Conservation (phyloP, 768 basidiomycete species). For the Peribolospora baueri region DNA sequence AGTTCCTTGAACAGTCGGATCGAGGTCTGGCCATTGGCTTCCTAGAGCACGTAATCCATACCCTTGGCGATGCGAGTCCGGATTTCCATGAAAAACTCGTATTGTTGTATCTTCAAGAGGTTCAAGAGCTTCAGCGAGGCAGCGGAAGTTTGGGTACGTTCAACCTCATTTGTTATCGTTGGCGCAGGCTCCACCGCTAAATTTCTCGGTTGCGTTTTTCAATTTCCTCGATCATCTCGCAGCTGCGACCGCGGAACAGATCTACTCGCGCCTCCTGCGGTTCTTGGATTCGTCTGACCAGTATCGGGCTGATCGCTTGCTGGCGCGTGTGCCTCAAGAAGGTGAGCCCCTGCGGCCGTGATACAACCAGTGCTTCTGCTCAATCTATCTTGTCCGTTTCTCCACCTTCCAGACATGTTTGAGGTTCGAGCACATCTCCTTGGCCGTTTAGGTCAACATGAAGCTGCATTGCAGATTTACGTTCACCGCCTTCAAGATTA, state of each 20-base stretch:
- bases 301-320: slow-evolving; percentile 55
- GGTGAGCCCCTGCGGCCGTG: slow-evolving; percentile 25
- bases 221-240: not conserved
- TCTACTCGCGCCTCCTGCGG: slow-evolving; percentile 44
- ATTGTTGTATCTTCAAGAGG: slow-evolving; percentile 57
- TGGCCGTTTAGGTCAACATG: slow-evolving; percentile 70
- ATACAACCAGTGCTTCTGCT: too few relatives aligned
- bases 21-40: slow-evolving; percentile 42
- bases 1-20: slow-evolving; percentile 36
- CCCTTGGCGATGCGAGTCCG: slow-evolving; percentile 39
- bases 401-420: slow-evolving; percentile 36
- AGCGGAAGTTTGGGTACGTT: slow-evolving; percentile 18
- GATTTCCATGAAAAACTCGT: slow-evolving; percentile 71
- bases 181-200: too few relatives aligned
- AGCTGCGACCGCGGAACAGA: slow-evolving; percentile 27
- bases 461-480: slow-evolving; percentile 83
- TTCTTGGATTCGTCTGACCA: slow-evolving; percentile 48
- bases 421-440: slow-evolving; percentile 80
- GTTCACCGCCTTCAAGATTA: slow-evolving; percentile 68
- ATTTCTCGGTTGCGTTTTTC: not conserved
- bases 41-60: slow-evolving; percentile 59
- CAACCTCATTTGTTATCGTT: not conserved
- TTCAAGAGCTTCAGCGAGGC: slow-evolving; percentile 13
- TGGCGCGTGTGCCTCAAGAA: slow-evolving; percentile 55
- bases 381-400: too few relatives aligned